Evolutionary conservation across 495 filamentous ascomycete genomes (phyloP).

Genomic region (Extremus antarcticus): DNA sequence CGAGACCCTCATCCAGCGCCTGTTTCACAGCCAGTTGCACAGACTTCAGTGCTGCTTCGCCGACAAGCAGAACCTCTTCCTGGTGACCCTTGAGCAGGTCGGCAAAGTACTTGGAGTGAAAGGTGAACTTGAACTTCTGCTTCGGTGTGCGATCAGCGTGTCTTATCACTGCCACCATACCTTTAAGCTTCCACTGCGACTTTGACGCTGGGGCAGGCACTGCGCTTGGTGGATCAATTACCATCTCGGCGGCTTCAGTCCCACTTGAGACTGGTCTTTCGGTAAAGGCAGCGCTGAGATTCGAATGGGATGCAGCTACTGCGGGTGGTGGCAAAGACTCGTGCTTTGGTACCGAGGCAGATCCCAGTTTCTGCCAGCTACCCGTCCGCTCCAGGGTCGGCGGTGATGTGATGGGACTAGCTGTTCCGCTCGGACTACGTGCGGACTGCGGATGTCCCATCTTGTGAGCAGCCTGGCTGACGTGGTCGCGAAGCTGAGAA

Average conservation of each 20-base stretch:
- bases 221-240: constrained; percentile 21
- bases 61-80: constrained; percentile 90
- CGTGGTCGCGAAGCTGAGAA: constrained; percentile 37
- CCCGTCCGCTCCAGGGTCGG: constrained; percentile 2
- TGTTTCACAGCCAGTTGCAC: constrained; percentile 73
- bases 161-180: constrained; percentile 92
- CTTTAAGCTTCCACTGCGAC: constrained; percentile 94
- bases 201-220: constrained; percentile 78
- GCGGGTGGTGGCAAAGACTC: constrained; percentile 11
- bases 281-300: neutral
- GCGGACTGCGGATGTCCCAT: constrained; percentile 32
- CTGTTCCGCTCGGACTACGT: constrained; percentile 10
- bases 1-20: constrained; percentile 63
- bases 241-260: neutral
- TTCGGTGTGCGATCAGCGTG: constrained; percentile 97
- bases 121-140: constrained; percentile 98
- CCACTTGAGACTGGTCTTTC: neutral
- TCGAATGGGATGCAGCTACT: neutral
- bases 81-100: constrained; percentile 87
- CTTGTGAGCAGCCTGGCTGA: constrained; percentile 7
- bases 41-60: constrained; percentile 78
- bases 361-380: neutral
- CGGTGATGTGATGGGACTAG: constrained; percentile 10
- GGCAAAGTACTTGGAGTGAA: constrained; percentile 92
- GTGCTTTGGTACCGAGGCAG: constrained; percentile 6